A percentile compares a stretch with the other conserved stretches of the same genome.
Evolutionary conservation across 192 early-diverging fungal species (phyloP).

Genomic region (Mortierella antarctica): DNA sequence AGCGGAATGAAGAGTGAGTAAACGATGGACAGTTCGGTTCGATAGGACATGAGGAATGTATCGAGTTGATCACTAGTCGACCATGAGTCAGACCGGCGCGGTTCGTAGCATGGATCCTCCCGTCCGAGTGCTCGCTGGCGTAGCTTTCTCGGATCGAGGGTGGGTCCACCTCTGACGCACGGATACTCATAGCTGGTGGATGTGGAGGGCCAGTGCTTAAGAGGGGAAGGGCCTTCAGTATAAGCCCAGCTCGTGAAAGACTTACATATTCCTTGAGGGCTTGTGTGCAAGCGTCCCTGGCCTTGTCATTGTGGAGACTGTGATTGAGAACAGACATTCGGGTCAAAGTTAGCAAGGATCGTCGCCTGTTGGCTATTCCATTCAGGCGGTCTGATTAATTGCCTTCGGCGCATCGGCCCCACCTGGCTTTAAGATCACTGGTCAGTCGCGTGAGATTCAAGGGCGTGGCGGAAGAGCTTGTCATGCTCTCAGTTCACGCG

Average conservation of each 20-base stretch:
- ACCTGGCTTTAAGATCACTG: slow-evolving; percentile 47
- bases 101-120: too few relatives aligned
- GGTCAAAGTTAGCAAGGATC: not conserved
- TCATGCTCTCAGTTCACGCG: slow-evolving; percentile 3
- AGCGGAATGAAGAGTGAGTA: not conserved
- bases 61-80: not conserved
- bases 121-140: too few relatives aligned
- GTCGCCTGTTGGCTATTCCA: not conserved
- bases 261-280: slow-evolving; percentile 43
- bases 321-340: slow-evolving; percentile 3
- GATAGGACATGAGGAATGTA: not conserved
- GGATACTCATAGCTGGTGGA: too few relatives aligned
- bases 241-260: too few relatives aligned
- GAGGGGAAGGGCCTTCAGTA: too few relatives aligned
- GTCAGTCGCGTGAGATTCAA: slow-evolving; percentile 38
- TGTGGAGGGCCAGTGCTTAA: too few relatives aligned
- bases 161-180: too few relatives aligned
- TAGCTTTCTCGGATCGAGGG: too few relatives aligned
- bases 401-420: not conserved
- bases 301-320: slow-evolving; percentile 42
- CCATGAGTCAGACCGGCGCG: not conserved
- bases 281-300: slow-evolving; percentile 8
- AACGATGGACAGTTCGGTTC: too few relatives aligned
- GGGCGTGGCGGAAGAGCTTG: slow-evolving; percentile 28
- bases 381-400: too few relatives aligned